phyloP scores from a whole-genome alignment of 306 rosid species.

The Trifolium dubium region DNA sequence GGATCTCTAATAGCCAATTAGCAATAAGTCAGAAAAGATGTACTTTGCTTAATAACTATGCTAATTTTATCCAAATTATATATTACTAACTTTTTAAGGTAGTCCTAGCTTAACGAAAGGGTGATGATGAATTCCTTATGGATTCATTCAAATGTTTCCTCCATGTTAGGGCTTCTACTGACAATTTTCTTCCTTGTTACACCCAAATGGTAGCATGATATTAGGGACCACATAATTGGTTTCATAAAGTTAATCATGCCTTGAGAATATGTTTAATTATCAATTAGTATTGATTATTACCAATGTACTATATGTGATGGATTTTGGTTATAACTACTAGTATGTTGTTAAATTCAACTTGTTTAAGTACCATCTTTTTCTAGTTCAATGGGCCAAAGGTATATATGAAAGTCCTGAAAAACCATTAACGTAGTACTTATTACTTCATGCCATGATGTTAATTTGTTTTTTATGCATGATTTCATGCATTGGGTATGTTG shows the following conservation, averaged over 20 bases:
- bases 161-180: constrained; percentile 60
- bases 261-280: constrained; percentile 50
- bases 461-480: constrained; percentile 22
- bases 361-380: constrained; percentile 4
- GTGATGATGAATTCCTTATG: constrained; percentile 55
- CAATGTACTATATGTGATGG: constrained; percentile 44
- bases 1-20: constrained; percentile 56
- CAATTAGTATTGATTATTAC: constrained; percentile 40
- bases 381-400: constrained; percentile 46
- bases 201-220: constrained; percentile 66
- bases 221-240: constrained; percentile 74
- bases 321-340: constrained; percentile 34
- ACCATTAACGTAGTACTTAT: constrained; percentile 34
- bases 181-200: constrained; percentile 65
- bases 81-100: constrained; percentile 48
- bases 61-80: constrained; percentile 37
- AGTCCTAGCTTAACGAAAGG: constrained; percentile 65
- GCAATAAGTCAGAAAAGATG: constrained; percentile 46
- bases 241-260: constrained; percentile 66
- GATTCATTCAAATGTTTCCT: constrained; percentile 63
- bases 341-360: constrained; percentile 27
- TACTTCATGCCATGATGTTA: constrained; percentile 25
- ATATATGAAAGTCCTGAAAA: constrained; percentile 35
- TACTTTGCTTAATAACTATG: constrained; percentile 46
- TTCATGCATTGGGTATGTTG: constrained; percentile 34